These are phyloP conservation scores for Mucor plumbeus DNA, from an alignment of 371 early-diverging fungal genomes.

Conservation along the genomic window DNA sequence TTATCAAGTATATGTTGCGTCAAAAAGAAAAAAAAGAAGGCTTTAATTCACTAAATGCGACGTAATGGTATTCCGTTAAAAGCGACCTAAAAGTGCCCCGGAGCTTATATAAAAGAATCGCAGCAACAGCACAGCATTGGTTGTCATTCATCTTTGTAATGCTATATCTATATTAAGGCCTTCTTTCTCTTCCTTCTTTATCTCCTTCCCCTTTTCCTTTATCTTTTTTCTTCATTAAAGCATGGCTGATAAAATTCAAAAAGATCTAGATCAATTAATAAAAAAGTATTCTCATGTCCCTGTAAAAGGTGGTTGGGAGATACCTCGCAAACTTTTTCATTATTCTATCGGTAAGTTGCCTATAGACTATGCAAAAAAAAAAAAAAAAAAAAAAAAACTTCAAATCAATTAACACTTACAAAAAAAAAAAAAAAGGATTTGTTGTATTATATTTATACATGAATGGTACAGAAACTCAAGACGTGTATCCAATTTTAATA, in stretches of 20 bases:
- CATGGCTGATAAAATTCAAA: not conserved
- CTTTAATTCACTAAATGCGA: not conserved
- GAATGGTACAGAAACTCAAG: slow-evolving; percentile 33
- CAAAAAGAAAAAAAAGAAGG: not conserved
- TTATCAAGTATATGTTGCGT: too few relatives aligned
- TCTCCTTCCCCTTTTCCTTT: not conserved
- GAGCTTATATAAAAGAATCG: not conserved
- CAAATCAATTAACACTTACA: not conserved
- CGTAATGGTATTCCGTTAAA: not conserved
- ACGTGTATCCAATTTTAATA: slow-evolving; percentile 40
- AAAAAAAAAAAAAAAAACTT: not conserved
- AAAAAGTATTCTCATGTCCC: slow-evolving; percentile 17
- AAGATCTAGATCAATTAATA: slow-evolving; percentile 1
- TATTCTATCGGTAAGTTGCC: slow-evolving; percentile 52
- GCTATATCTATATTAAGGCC: slow-evolving; percentile 2
- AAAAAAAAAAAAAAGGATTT: slow-evolving; percentile 43
- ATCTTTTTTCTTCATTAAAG: not conserved
- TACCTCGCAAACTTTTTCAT: slow-evolving; percentile 60
- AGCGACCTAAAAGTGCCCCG: not conserved
- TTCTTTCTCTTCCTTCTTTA: not conserved
- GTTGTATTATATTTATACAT: slow-evolving; percentile 45
- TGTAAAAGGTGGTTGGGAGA: slow-evolving; percentile 49
- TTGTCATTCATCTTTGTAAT: slow-evolving; percentile 5
- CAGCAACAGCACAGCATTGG: slow-evolving; percentile 3
- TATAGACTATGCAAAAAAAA: not conserved